Base-by-base conservation (phyloP, 176 grass and related monocot genomes). In the Cenchrus americanus region DNA sequence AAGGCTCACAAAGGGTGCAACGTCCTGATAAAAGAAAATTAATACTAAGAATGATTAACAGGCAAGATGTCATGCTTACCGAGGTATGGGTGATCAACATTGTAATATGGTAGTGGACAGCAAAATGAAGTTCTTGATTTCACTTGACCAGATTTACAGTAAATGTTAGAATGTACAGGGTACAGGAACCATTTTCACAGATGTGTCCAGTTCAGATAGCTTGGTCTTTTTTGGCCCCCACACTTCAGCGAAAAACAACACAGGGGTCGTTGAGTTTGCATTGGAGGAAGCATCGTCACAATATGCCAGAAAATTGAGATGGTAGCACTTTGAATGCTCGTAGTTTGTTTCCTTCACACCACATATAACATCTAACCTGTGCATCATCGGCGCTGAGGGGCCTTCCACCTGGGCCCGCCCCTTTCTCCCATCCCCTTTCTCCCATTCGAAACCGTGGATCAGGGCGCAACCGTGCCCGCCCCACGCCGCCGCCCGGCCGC, bases 91-190 rank as follows among this genome's bases (percentile, higher is more conserved):
- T 65, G 60, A 79, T 79, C 61, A 5, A 19, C 23, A 13, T 37
- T 79, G 60, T 79, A 79, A 79, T 79, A 32, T 12, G 23, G 60
- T 79, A 79, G 60, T 6, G 76, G 76, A 65, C 76, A 79, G 18
- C 60, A 79, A 50, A 79, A 79, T 34, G 60, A 65, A 65, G 42
- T 65, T 65, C 32, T 9, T 3, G 24, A 64, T 79, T 65, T 5
- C 15, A 50, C 64, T 79, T 26, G 23, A 63, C 61, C 10, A 32
- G 23, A 79, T 51, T 51, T 79, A 21, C 44, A 30, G 13, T 63
- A 78, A 49, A 78, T 23, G 42, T 78, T 79, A 44, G 10, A 22
- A 5, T 19, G 75, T 30, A 63, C 24, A 63, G 10, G 57, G 41
- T 62, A 15, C 21, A 62, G 10, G 58, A 46, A 62, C 41, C 19